Conservation (phyloP, 1,139 yeast species). For the Candida sp. region DNA sequence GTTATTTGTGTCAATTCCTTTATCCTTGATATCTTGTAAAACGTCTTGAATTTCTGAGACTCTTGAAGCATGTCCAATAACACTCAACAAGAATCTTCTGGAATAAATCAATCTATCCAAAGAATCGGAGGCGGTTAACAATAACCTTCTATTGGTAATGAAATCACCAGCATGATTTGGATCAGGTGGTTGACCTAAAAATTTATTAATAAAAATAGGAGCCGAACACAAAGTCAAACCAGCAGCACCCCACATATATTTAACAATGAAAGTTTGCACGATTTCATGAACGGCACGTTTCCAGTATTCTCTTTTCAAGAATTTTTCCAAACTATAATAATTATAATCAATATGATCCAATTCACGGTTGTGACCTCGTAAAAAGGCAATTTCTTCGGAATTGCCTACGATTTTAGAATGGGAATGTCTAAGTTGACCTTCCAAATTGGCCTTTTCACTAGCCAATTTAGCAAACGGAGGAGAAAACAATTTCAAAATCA, state of each 20-base stretch:
- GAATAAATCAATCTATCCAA: conserved; percentile 85
- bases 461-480: conserved; percentile 91
- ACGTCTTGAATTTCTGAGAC: conserved; percentile 69
- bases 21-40: conserved; percentile 48
- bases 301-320: conserved; percentile 74
- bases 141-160: conserved; percentile 84
- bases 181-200: conserved; percentile 46
- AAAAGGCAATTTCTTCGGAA: conserved; percentile 84
- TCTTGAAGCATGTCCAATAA: conserved; percentile 80
- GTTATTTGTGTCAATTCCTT: conserved; percentile 23
- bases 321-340: conserved; percentile 78
- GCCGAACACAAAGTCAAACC: conserved; percentile 86
- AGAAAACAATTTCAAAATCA: conserved; percentile 68
- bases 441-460: conserved; percentile 75
- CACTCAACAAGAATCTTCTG: conserved; percentile 79
- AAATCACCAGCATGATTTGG: conserved; percentile 68
- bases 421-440: conserved; percentile 79
- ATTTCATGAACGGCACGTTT: conserved; percentile 72
- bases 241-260: conserved; percentile 95
- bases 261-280: conserved; percentile 81
- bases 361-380: conserved; percentile 80
- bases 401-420: conserved; percentile 80
- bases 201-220: conserved; percentile 76
- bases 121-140: conserved; percentile 84
- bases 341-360: conserved; percentile 74